Conservation (phyloP, 345 rosid genomes). For the Linum tenue region DNA sequence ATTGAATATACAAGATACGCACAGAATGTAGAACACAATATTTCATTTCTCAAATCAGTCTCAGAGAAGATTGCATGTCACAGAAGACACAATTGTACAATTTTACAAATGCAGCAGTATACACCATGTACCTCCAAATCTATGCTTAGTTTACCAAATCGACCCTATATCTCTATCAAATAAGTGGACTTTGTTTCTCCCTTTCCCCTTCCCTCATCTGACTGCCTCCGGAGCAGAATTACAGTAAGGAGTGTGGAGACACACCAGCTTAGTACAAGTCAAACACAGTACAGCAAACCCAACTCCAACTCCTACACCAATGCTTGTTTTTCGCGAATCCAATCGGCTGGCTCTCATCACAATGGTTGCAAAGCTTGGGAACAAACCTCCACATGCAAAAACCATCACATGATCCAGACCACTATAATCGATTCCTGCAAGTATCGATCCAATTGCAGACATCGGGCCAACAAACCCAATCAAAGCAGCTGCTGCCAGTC, state of each 20-base stretch:
- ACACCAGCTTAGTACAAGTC: constrained; percentile 76
- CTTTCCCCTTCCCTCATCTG: constrained; percentile 22
- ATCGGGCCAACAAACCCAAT: constrained; percentile 86
- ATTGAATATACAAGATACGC: neutral
- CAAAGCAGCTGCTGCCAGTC: constrained; percentile 77
- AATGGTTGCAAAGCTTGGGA: constrained; percentile 62
- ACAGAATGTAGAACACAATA: neutral
- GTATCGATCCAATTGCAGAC: constrained; percentile 84
- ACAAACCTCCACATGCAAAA: constrained; percentile 76
- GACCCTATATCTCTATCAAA: neutral
- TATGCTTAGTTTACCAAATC: neutral
- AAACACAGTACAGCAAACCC: constrained; percentile 68
- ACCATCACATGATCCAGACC: constrained; percentile 94
- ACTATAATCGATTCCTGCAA: constrained; percentile 84
- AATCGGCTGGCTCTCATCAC: constrained; percentile 52
- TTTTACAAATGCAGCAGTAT: neutral
- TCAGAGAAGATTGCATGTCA: neutral
- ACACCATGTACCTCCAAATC: neutral
- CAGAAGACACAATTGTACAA: neutral
- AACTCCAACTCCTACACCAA: constrained; percentile 57
- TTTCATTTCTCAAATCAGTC: neutral
- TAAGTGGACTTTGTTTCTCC: neutral
- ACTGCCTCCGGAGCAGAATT: constrained; percentile 99
- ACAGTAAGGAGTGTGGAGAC: constrained; percentile 95
- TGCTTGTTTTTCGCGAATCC: constrained; percentile 47